These are phyloP conservation scores for Komagataella populi DNA, from an alignment of 805 yeast species.

Conservation along the genomic window DNA sequence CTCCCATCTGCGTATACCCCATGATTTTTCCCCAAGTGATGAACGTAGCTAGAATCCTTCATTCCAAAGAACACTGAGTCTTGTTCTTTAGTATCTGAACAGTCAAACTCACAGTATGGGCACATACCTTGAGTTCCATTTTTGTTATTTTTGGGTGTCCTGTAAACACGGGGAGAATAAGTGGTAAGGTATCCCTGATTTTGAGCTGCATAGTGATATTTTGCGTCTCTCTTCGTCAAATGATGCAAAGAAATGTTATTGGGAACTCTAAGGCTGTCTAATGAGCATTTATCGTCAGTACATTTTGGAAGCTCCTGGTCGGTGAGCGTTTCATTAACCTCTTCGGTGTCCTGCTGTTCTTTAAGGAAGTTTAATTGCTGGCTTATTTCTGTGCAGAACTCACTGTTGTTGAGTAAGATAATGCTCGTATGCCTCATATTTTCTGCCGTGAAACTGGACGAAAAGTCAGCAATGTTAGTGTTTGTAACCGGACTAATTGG, in stretches of 20 bases:
- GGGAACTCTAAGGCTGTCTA: not conserved
- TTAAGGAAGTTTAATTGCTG: not conserved
- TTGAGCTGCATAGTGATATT: not conserved
- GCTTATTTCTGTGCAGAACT: not conserved
- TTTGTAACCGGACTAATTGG: not conserved
- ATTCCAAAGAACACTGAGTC: not conserved
- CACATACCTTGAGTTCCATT: not conserved
- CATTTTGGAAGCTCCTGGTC: not conserved
- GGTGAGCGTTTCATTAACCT: not conserved
- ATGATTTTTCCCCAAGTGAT: not conserved
- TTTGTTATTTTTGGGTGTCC: not conserved
- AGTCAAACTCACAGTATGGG: not conserved
- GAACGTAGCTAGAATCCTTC: not conserved
- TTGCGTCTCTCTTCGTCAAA: not conserved
- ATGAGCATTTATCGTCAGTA: not conserved
- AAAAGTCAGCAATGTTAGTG: not conserved
- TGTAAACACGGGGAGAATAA: not conserved
- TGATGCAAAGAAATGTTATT: not conserved
- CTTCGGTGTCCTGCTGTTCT: not conserved
- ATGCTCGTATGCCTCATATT: not conserved
- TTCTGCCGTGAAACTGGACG: not conserved
- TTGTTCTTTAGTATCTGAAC: not conserved
- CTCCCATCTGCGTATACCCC: not conserved
- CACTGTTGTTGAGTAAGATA: not conserved
- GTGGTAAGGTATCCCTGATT: not conserved